Percentiles rank a stretch among this genome's conserved stretches.
Evolutionary conservation across 352 stramenopile genomes (phyloP).

Genomic region (Phytophthora rubi): DNA sequence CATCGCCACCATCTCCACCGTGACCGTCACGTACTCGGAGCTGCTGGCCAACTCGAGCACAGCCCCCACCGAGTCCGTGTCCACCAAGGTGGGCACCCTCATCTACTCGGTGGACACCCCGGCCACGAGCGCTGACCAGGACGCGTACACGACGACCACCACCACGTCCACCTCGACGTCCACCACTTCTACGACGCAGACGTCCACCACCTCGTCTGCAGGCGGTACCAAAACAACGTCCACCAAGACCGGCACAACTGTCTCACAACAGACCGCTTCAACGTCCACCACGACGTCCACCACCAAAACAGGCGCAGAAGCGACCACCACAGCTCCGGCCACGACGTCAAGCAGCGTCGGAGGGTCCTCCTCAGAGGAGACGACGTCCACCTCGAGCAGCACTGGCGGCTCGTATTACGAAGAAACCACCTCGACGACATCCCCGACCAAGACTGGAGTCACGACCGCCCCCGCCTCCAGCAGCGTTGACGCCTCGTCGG

Average conservation of each 20-base stretch:
- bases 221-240: conserved; percentile 7
- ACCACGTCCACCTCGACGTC: conserved; percentile 16
- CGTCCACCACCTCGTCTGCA: conserved; percentile 16
- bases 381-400: not conserved
- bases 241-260: conserved; percentile 30
- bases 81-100: conserved; percentile 20
- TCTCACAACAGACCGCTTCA: conserved; percentile 27
- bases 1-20: conserved; percentile 21
- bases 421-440: not conserved
- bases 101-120: conserved; percentile 13
- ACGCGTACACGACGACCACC: conserved; percentile 32
- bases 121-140: conserved; percentile 21
- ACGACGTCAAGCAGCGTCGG: conserved; percentile 4
- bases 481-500: not conserved
- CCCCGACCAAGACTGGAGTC: conserved; percentile 2
- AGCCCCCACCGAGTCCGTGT: conserved; percentile 24
- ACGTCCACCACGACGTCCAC: conserved; percentile 28
- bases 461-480: not conserved
- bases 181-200: conserved; percentile 16
- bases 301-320: not conserved
- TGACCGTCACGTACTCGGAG: conserved; percentile 14
- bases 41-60: conserved; percentile 28
- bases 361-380: not conserved
- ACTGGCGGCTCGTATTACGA: not conserved
- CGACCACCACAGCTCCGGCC: not conserved